phyloP scores from a whole-genome alignment of 441 rosid genomes.

The Adansonia rubrostipa region DNA sequence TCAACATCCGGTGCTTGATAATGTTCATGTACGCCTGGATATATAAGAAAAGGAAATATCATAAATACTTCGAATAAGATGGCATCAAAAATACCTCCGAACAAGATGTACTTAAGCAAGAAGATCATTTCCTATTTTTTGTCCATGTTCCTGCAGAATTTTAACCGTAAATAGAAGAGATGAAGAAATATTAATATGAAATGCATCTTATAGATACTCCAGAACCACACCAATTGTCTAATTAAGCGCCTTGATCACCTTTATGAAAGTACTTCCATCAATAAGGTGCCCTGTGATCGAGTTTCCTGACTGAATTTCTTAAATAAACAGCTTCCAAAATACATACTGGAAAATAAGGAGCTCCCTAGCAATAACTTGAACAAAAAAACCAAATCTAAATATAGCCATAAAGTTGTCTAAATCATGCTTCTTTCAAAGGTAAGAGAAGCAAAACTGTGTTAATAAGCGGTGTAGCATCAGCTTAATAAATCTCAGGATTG shows the following conservation, averaged over 20 bases:
- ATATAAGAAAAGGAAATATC: too few relatives aligned
- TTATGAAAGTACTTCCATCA: conserved; percentile 47
- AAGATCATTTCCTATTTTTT: conserved; percentile 82
- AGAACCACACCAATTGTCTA: conserved; percentile 66
- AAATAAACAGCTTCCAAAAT: too few relatives aligned
- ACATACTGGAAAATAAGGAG: too few relatives aligned
- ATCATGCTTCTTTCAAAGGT: not conserved
- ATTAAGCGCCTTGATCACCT: conserved; percentile 62
- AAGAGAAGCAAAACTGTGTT: not conserved
- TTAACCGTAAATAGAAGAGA: not conserved
- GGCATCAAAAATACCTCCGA: conserved; percentile 45
- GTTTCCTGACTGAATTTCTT: conserved; percentile 3
- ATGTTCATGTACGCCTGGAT: too few relatives aligned
- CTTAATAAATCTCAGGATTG: not conserved
- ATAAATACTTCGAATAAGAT: too few relatives aligned
- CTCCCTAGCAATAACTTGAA: too few relatives aligned
- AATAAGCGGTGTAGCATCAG: not conserved
- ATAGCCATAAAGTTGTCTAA: too few relatives aligned
- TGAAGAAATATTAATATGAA: conserved; percentile 11
- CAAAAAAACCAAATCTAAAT: too few relatives aligned
- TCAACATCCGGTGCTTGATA: too few relatives aligned
- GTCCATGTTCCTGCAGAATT: not conserved
- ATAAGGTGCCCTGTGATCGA: conserved; percentile 43
- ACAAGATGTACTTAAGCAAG: conserved; percentile 85
- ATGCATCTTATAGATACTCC: conserved; percentile 28